Evolutionary conservation across 768 basidiomycete species (phyloP).

Genomic region (Coprinellus aureogranulatus): DNA sequence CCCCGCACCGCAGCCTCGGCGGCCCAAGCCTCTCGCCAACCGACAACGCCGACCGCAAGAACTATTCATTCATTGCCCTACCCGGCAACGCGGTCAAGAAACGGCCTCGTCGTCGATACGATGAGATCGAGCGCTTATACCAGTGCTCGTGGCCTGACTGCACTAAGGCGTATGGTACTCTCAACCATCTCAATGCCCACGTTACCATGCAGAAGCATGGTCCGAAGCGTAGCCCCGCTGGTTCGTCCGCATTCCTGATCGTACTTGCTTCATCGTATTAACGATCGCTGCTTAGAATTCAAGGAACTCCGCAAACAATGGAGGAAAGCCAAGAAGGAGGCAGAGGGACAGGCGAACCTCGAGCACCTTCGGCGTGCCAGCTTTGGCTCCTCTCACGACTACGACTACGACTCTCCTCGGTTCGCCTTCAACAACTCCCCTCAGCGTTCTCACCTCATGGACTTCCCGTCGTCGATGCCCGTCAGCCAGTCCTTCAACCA

Average conservation of each 20-base stretch:
- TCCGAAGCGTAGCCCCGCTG: slow-evolving; percentile 80
- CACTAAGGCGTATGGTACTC: slow-evolving; percentile 86
- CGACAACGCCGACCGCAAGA: slow-evolving; percentile 53
- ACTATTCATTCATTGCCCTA: slow-evolving; percentile 78
- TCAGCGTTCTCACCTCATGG: slow-evolving; percentile 26
- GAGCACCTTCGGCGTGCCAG: slow-evolving; percentile 25
- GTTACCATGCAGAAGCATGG: slow-evolving; percentile 99
- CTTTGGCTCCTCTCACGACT: slow-evolving; percentile 26
- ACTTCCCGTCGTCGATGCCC: slow-evolving; percentile 27
- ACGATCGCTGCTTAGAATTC: slow-evolving; percentile 65
- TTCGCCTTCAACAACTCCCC: slow-evolving; percentile 25
- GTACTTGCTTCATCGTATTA: slow-evolving; percentile 15
- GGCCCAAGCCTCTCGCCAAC: slow-evolving; percentile 24
- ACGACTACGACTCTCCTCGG: slow-evolving; percentile 32
- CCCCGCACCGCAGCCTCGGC: slow-evolving; percentile 28
- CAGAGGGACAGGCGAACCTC: slow-evolving; percentile 30
- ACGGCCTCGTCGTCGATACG: slow-evolving; percentile 81
- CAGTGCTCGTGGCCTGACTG: slow-evolving; percentile 78
- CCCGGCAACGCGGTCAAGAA: slow-evolving; percentile 82
- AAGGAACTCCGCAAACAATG: slow-evolving; percentile 96
- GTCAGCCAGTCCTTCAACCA: slow-evolving; percentile 20
- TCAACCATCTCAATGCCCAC: slow-evolving; percentile 97
- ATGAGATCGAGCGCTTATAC: slow-evolving; percentile 95
- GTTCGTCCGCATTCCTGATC: slow-evolving; percentile 47
- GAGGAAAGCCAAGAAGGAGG: slow-evolving; percentile 90